Evolutionary conservation across 768 basidiomycete genomes (phyloP), one percentile per base, ranked within the genome.

Genomic region (Neoboletus subvelutipes): DNA sequence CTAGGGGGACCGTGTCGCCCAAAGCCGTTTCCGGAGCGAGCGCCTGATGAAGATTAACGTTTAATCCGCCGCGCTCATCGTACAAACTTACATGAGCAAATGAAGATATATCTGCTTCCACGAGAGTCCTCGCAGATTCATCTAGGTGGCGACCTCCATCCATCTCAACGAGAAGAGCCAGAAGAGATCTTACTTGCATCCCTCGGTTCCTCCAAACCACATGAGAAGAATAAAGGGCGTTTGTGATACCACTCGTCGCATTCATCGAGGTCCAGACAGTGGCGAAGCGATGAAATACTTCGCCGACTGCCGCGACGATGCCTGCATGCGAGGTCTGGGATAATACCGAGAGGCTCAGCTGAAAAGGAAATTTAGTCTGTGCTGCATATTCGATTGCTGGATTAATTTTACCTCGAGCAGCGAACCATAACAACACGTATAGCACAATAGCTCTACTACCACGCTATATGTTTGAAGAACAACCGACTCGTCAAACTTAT

Each of bases 251-350:
- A 20, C 75, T 73, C 58, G 81, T 80, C 12, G 73, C 79, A 63
- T 88, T 79, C 85, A 92, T 89, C 57, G 87, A 89, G 13, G 82
- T 81, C 90, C 90, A 93, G 47, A 92, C 84, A 22, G 82, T 80
- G 12, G 82, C 79, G 63, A 87, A 86, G 8, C 87, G 83, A 57
- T 83, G 80, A n/a, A 93, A 76, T 5, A 84, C 84, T 59, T 88
- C 84, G n/a, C 91, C 78, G 1, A 89, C 80, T 0, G 82, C 80
- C 4, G 77, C 76, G 28, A 91, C 75, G 8, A 84, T 72, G 22
- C 86, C 82, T 0, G 74, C 69, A 34, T 81, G 77, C 5, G 75
- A 74, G 3, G 82, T 77, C 59, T 82, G 77, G 48, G 81, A 78
- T 52, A 93, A 71, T 33, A 85, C 71, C 48, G 67, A 77, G 18